These are phyloP conservation scores for Fragaria vesca DNA, from an alignment of 306 rosid genomes.

Conservation along the genomic window DNA sequence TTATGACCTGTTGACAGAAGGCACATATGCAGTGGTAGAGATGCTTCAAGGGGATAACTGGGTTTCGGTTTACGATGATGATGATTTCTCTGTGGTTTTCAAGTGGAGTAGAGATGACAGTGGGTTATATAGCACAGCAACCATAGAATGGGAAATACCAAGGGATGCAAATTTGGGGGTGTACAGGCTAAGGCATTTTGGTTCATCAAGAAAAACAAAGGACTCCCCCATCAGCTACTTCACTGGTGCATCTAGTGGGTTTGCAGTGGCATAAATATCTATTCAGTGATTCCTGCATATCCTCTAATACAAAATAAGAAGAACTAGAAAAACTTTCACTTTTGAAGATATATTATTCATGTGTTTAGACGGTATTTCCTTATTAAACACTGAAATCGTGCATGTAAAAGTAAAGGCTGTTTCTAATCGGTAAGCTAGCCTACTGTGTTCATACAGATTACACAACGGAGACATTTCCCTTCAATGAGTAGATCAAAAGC, in stretches of 20 bases:
- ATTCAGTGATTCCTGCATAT: neutral
- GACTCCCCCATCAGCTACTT: slow-evolving; percentile 49
- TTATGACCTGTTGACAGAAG: slow-evolving; percentile 71
- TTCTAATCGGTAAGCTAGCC: slow-evolving; percentile 1
- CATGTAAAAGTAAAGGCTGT: too few species aligned
- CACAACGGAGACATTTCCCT: slow-evolving; percentile 66
- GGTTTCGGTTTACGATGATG: slow-evolving; percentile 63
- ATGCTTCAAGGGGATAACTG: slow-evolving; percentile 54
- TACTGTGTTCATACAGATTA: slow-evolving; percentile 65
- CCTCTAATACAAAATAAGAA: slow-evolving; percentile 20
- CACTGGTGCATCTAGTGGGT: slow-evolving; percentile 69
- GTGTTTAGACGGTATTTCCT: neutral
- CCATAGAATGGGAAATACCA: slow-evolving; percentile 76
- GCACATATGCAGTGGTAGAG: slow-evolving; percentile 72
- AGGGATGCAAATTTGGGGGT: slow-evolving; percentile 46
- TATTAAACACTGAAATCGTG: neutral
- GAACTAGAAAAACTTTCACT: neutral
- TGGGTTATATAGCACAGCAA: slow-evolving; percentile 41
- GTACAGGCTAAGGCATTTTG: slow-evolving; percentile 68
- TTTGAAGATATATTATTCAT: neutral
- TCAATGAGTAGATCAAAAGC: slow-evolving; percentile 68
- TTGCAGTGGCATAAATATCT: slow-evolving; percentile 52
- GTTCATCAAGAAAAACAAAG: slow-evolving; percentile 49
- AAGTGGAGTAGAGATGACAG: slow-evolving; percentile 56
- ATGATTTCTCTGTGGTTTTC: slow-evolving; percentile 65